Percentiles rank a stretch among this genome's conserved stretches.
Conservation (phyloP, 2,329 filamentous ascomycete species). For the Fusarium paranaense region DNA sequence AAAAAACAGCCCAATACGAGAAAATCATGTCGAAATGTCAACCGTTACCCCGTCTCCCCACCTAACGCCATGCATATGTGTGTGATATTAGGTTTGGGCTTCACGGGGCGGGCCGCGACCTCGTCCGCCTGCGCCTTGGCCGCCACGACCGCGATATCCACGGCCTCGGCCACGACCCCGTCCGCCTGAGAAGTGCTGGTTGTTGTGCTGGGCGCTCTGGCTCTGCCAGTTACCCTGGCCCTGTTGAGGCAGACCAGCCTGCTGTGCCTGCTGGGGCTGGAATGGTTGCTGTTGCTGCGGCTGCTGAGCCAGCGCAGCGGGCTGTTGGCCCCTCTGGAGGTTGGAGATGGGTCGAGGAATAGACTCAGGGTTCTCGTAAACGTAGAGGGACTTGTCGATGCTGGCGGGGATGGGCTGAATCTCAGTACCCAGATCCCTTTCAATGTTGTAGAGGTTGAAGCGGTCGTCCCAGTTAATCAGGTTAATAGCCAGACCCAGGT, state of each 20-base stretch:
- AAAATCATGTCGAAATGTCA: slow-evolving; percentile 48
- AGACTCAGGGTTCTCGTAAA: slow-evolving; percentile 95
- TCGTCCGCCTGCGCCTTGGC: slow-evolving; percentile 49
- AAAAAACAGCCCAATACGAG: slow-evolving; percentile 47
- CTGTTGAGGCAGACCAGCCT: slow-evolving; percentile 48
- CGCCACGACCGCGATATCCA: slow-evolving; percentile 54
- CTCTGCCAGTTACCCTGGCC: slow-evolving; percentile 57
- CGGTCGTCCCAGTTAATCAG: slow-evolving; percentile 99
- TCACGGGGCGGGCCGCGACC: slow-evolving; percentile 53
- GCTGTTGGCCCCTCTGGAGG: slow-evolving; percentile 50
- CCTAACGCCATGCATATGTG: slow-evolving; percentile 45
- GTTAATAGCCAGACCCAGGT: slow-evolving; percentile 97
- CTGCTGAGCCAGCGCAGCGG: slow-evolving; percentile 44
- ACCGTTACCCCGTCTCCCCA: slow-evolving; percentile 37
- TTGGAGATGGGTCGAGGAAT: slow-evolving; percentile 84
- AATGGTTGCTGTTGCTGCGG: slow-evolving; percentile 42
- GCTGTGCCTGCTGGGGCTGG: slow-evolving; percentile 45
- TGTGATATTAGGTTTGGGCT: slow-evolving; percentile 48
- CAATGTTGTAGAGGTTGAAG: slow-evolving; percentile 99
- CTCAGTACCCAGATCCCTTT: slow-evolving; percentile 95
- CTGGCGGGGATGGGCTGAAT: slow-evolving; percentile 94
- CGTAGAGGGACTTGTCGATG: slow-evolving; percentile 98
- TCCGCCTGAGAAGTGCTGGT: slow-evolving; percentile 48
- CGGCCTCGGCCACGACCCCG: slow-evolving; percentile 54
- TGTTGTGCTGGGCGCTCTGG: slow-evolving; percentile 53